Evolutionary conservation across 495 filamentous ascomycete species (phyloP).

Genomic region (Corynascus novoguineensis): DNA sequence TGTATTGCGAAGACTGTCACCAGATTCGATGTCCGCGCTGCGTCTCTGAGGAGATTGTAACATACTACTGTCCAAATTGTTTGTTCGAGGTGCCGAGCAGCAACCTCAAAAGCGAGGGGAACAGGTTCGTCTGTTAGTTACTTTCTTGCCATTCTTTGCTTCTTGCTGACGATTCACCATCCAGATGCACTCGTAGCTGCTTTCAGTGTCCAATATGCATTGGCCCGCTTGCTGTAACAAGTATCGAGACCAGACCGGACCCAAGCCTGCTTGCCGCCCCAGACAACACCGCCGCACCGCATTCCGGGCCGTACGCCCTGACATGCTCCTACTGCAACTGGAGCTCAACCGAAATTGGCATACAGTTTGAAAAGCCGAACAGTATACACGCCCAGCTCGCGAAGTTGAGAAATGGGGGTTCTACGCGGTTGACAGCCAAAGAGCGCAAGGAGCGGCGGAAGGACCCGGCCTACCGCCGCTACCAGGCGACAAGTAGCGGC

Average conservation of each 20-base stretch:
- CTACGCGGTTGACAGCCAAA: conserved; percentile 33
- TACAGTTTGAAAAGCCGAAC: conserved; percentile 82
- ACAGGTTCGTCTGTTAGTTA: conserved; percentile 60
- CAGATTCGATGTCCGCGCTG: conserved; percentile 91
- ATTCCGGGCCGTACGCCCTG: conserved; percentile 66
- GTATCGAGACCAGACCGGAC: conserved; percentile 52
- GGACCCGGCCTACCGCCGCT: conserved; percentile 30
- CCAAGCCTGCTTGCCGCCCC: conserved; percentile 35
- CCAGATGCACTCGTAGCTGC: conserved; percentile 87
- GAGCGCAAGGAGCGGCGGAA: conserved; percentile 42
- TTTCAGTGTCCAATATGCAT: conserved; percentile 90
- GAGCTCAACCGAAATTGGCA: conserved; percentile 81
- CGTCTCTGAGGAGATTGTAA: conserved; percentile 84
- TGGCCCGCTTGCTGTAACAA: conserved; percentile 68
- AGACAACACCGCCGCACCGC: conserved; percentile 28
- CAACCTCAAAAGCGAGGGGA: conserved; percentile 83
- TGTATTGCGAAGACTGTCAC: conserved; percentile 95
- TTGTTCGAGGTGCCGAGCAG: conserved; percentile 91
- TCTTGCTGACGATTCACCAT: not conserved
- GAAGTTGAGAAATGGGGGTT: conserved; percentile 52
- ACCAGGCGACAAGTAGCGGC: conserved; percentile 14
- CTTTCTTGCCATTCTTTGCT: not conserved
- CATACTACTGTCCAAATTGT: conserved; percentile 93
- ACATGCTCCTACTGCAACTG: conserved; percentile 86
- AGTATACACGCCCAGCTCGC: conserved; percentile 77